Conservation (phyloP, 768 basidiomycete genomes). For the Boletus coccyginus region DNA sequence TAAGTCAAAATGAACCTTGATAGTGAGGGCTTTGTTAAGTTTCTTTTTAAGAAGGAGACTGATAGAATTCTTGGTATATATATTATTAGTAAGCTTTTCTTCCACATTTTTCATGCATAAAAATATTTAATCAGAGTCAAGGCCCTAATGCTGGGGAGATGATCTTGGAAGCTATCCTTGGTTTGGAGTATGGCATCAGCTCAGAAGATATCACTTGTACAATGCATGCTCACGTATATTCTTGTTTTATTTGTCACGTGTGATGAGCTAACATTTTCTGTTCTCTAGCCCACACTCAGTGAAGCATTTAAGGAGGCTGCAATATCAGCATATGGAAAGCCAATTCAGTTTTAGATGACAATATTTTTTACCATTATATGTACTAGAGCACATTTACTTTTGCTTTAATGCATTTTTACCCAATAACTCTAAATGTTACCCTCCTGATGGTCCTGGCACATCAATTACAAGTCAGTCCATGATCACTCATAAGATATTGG, state of each 20-base stretch:
- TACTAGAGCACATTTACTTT: conserved; percentile 16
- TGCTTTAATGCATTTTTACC: no score
- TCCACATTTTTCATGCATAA: background rate
- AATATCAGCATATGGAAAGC: conserved; percentile 77
- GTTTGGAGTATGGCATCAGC: no score
- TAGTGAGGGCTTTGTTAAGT: conserved; percentile 91
- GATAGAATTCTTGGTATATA: conserved; percentile 95
- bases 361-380: conserved; percentile 14
- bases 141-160: no score
- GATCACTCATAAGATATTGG: no score
- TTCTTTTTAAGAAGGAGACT: conserved; percentile 92
- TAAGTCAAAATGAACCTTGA: conserved; percentile 96
- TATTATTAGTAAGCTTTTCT: conserved; percentile 66
- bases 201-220: no score
- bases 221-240: conserved; percentile 69
- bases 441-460: no score
- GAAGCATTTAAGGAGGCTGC: conserved; percentile 97
- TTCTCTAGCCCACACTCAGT: conserved; percentile 68
- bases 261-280: conserved; percentile 10
- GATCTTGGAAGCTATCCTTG: no score
- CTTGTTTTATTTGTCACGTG: background rate
- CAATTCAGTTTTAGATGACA: conserved; percentile 74
- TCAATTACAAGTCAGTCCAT: no score
- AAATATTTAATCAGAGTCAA: background rate
- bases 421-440: no score